A percentile compares a stretch with the other conserved stretches of the same genome.
These are phyloP conservation scores for Bocquillonia castaneifolia DNA, from an alignment of 441 rosid species.

Conservation along the genomic window DNA sequence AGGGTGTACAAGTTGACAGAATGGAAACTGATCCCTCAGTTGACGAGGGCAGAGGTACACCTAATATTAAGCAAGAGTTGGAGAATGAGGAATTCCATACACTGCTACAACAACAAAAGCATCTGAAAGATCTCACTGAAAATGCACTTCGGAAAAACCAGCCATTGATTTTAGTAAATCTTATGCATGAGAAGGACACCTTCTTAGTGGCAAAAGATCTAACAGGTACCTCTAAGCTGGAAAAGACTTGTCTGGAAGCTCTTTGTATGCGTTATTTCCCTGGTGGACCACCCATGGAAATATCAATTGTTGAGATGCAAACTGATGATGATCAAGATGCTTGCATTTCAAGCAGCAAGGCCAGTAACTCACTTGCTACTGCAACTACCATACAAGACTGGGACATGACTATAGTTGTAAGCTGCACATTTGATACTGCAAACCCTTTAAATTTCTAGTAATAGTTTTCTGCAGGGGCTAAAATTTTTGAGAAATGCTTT, in stretches of 20 bases:
- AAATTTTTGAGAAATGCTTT: neutral
- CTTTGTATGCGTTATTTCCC: conserved; percentile 49
- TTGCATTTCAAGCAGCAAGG: conserved; percentile 29
- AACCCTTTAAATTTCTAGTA: neutral
- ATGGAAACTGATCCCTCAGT: conserved; percentile 50
- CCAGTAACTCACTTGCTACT: conserved; percentile 33
- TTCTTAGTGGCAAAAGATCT: conserved; percentile 43
- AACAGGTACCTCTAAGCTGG: conserved; percentile 48
- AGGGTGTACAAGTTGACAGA: conserved; percentile 78
- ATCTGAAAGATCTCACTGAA: conserved; percentile 59
- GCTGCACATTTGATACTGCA: conserved; percentile 24
- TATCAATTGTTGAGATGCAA: conserved; percentile 30
- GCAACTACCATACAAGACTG: conserved; percentile 41
- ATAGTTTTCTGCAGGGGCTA: neutral
- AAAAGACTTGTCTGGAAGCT: conserved; percentile 67
- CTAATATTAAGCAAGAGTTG: conserved; percentile 36
- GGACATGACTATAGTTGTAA: conserved; percentile 61
- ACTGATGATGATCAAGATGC: conserved; percentile 50
- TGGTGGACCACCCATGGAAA: conserved; percentile 42
- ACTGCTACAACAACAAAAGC: conserved; percentile 58
- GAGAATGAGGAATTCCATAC: conserved; percentile 46
- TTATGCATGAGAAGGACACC: conserved; percentile 57
- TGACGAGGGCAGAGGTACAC: conserved; percentile 36
- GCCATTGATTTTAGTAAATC: conserved; percentile 60
- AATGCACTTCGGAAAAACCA: conserved; percentile 70